Conservation (phyloP, 306 rosid species). For the Coriaria nepalensis region DNA sequence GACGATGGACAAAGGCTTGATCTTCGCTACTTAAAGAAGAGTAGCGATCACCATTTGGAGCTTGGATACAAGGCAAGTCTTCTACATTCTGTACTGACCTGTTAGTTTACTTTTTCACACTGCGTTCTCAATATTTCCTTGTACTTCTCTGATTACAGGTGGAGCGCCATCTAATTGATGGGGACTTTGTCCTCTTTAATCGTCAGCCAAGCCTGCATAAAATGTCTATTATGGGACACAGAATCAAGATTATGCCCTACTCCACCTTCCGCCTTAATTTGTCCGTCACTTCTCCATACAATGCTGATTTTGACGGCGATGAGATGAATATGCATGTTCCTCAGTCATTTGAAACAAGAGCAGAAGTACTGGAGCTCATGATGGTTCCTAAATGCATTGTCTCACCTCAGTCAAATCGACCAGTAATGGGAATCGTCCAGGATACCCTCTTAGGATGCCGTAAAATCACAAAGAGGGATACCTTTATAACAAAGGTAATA, state of each 20-base stretch:
- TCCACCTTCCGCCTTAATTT: slow-evolving; percentile 87
- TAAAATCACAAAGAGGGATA: slow-evolving; percentile 91
- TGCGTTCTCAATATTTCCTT: slow-evolving; percentile 5
- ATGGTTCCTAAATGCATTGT: slow-evolving; percentile 99
- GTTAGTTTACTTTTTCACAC: not conserved
- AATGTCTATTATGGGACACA: slow-evolving; percentile 99
- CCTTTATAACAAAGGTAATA: slow-evolving; percentile 77
- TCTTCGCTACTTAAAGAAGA: slow-evolving; percentile 91
- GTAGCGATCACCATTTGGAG: slow-evolving; percentile 98
- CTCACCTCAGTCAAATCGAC: slow-evolving; percentile 92
- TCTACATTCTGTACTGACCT: not conserved
- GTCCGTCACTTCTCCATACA: slow-evolving; percentile 91
- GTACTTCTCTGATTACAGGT: slow-evolving; percentile 45
- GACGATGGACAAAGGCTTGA: slow-evolving; percentile 99
- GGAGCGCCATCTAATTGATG: slow-evolving; percentile 97
- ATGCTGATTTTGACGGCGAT: slow-evolving; percentile 98
- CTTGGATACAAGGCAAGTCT: slow-evolving; percentile 81
- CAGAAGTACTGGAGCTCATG: slow-evolving; percentile 98
- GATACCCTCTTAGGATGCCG: slow-evolving; percentile 89
- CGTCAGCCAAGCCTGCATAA: slow-evolving; percentile 99
- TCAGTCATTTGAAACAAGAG: slow-evolving; percentile 97
- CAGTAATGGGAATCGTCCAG: slow-evolving; percentile 99
- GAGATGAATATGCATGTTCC: slow-evolving; percentile 99
- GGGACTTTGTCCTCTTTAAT: slow-evolving; percentile 91
- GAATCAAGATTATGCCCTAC: slow-evolving; percentile 98